Evolutionary conservation across 306 rosid species (phyloP).

Genomic region (Dalbergia cochinchinensis): DNA sequence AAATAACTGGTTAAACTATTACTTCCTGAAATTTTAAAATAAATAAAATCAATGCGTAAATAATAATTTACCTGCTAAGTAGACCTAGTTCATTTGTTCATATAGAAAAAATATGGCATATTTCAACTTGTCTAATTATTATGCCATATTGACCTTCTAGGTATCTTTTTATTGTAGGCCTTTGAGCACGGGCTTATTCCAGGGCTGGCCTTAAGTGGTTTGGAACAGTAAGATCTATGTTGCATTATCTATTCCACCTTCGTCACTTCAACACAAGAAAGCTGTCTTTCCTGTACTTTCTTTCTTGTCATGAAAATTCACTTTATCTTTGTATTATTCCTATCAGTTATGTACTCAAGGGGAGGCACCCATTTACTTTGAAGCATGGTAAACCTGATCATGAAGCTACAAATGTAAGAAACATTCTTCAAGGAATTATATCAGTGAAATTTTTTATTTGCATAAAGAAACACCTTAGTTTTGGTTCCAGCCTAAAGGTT

Average conservation of each 20-base stretch:
- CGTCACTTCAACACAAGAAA: background rate
- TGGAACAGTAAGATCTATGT: slow-evolving; percentile 83
- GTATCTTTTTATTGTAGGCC: slow-evolving; percentile 63
- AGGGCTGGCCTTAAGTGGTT: slow-evolving; percentile 84
- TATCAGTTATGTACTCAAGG: slow-evolving; percentile 82
- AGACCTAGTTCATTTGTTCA: slow-evolving; percentile 14
- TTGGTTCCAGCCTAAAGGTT: background rate
- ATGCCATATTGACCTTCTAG: slow-evolving; percentile 35
- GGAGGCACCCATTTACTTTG: slow-evolving; percentile 78
- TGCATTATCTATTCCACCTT: slow-evolving; percentile 29
- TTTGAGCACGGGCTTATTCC: slow-evolving; percentile 89
- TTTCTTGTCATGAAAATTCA: slow-evolving; percentile 29
- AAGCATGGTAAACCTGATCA: slow-evolving; percentile 97
- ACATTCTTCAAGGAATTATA: slow-evolving; percentile 37
- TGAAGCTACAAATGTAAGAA: slow-evolving; percentile 82
- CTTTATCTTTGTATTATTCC: slow-evolving; percentile 42
- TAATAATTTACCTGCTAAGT: background rate
- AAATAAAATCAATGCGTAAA: background rate
- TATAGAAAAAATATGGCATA: slow-evolving; percentile 9
- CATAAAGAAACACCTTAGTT: background rate
- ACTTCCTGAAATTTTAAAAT: background rate
- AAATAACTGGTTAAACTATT: background rate
- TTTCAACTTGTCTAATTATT: slow-evolving; percentile 8
- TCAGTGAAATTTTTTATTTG: slow-evolving; percentile 21
- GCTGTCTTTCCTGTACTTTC: slow-evolving; percentile 21